These are phyloP conservation scores for Zea luxurians DNA, from an alignment of 176 grass and related monocot genomes.

Conservation along the genomic window DNA sequence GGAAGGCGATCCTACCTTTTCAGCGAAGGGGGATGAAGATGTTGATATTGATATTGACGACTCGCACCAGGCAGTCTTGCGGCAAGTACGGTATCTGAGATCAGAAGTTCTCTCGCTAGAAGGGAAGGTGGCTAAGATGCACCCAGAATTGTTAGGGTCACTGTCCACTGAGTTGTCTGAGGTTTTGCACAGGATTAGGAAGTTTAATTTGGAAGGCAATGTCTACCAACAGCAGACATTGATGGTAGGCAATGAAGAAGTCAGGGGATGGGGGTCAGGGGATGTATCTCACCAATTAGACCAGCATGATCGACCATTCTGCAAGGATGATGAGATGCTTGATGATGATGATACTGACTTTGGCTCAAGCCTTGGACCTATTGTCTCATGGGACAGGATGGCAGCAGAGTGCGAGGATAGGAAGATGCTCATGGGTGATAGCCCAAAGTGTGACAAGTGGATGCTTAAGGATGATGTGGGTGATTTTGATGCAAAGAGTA, in stretches of 20 bases:
- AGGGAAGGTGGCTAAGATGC: constrained; percentile 76
- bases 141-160: constrained; percentile 51
- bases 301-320: constrained; percentile 56
- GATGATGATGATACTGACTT: constrained; percentile 91
- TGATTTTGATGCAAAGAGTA: constrained; percentile 89
- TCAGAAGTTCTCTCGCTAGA: constrained; percentile 62
- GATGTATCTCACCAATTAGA: constrained; percentile 59
- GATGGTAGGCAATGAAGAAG: constrained; percentile 58
- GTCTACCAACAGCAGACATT: constrained; percentile 64
- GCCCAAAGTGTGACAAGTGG: constrained; percentile 88
- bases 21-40: constrained; percentile 50
- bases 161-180: constrained; percentile 73
- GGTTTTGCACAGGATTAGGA: constrained; percentile 74
- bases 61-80: constrained; percentile 64
- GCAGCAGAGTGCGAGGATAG: constrained; percentile 70
- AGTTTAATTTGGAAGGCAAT: constrained; percentile 57
- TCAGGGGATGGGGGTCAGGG: constrained; percentile 53
- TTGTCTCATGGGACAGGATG: constrained; percentile 90
- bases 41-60: constrained; percentile 58
- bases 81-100: constrained; percentile 68
- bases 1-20: constrained; percentile 62
- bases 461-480: constrained; percentile 82
- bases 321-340: constrained; percentile 90
- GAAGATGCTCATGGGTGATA: constrained; percentile 76
- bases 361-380: constrained; percentile 77